Evolutionary conservation across 2,329 filamentous ascomycete genomes (phyloP), one percentile per base, ranked within the genome.

Genomic region (Epichloe elymi): DNA sequence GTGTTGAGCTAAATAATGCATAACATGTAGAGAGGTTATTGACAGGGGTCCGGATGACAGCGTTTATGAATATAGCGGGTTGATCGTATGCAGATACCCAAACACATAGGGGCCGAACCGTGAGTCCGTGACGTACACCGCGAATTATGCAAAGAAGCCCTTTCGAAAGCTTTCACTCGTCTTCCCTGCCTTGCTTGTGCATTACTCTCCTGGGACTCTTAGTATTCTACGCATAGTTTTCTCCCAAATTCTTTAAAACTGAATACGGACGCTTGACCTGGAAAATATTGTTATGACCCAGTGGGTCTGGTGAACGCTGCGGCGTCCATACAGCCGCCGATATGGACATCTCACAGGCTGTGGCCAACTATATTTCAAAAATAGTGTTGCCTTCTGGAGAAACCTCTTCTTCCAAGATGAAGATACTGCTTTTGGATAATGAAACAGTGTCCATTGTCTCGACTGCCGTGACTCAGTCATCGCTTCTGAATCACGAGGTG

Each of bases 371-470:
- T 75, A 85, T 98, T 75, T 85, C 85, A 67, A 95, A 90, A 78
- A 95, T 98, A 82, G 83, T 97, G 67, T 85, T 88, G 58, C 62
- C 66, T 43, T 57, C 61, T 19, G 87, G 87, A 63, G 89, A 95
- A 70, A 76, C 73, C 63, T 74, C 80, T 48, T 83, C 87, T 20
- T 80, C 87, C 41, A 97, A 96, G 74, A 98, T 98, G 93, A 98
- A 98, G 81, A 93, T 97, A 54, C 74, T 98, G 52, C 74, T 98
- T 56, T 75, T 98, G 60, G 93, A 98, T 68, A 85, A 81, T 70
- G 93, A 97, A 69, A 98, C 93, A 58, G 85, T 97, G 20, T 81
- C 88, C 15, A 95, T 97, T 58, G 82, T 96, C 19, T 98, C 94
- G 10, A 94, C 90, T 5, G 90, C 93, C 50, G 91, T 91, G 54